phyloP scores from a whole-genome alignment of 176 grass and related monocot species.

The Avena insularis region DNA sequence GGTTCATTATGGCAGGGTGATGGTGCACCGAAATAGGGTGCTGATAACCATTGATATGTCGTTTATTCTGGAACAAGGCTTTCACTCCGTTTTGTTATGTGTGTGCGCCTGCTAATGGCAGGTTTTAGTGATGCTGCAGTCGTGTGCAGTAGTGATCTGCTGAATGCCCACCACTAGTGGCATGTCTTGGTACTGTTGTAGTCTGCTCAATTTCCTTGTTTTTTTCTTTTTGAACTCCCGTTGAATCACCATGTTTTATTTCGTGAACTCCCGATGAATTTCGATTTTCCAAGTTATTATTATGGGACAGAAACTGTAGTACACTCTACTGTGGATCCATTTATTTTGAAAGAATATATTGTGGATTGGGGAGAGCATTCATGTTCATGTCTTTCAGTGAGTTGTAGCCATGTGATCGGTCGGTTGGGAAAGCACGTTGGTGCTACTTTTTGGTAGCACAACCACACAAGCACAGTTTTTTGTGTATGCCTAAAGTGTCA shows the following conservation, averaged over 20 bases:
- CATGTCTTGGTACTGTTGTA: not conserved
- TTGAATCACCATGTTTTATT: not conserved
- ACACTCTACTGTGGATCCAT: not conserved
- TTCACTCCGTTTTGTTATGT: not conserved
- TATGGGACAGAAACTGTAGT: not conserved
- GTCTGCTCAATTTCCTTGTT: not conserved
- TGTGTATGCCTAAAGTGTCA: not conserved
- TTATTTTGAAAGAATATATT: not conserved
- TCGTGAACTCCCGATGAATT: not conserved
- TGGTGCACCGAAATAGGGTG: not conserved
- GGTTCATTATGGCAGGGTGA: not conserved
- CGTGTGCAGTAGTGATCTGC: not conserved
- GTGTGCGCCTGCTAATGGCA: not conserved
- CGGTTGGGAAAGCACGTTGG: not conserved
- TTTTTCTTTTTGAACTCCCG: not conserved
- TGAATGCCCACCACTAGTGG: not conserved
- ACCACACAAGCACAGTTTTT: not conserved
- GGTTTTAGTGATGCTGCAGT: not conserved
- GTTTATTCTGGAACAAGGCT: not conserved
- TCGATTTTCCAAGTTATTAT: not conserved
- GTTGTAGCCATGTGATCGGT: not conserved
- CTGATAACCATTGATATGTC: not conserved
- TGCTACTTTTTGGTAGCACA: not conserved
- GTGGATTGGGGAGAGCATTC: not conserved
- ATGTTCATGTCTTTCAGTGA: not conserved